These are phyloP conservation scores for Pyrus bretschneideri DNA, from an alignment of 306 rosid genomes.

Conservation along the genomic window DNA sequence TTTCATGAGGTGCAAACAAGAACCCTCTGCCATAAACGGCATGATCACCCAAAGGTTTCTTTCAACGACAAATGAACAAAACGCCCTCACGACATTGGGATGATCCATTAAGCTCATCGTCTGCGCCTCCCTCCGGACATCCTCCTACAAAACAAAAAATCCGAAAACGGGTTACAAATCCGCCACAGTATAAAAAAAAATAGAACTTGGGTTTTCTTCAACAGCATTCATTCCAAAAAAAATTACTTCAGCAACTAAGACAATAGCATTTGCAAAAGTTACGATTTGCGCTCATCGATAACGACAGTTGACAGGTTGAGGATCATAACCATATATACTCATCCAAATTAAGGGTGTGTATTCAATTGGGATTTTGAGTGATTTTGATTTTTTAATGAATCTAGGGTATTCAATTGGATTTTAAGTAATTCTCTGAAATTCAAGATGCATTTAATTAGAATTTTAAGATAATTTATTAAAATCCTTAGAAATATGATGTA, in stretches of 20 bases:
- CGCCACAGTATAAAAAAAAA: background rate
- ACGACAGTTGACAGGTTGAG: background rate
- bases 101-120: constrained; percentile 94
- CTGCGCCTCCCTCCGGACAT: constrained; percentile 78
- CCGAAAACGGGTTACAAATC: background rate
- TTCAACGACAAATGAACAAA: constrained; percentile 87
- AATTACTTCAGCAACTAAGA: background rate
- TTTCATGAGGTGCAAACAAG: constrained; percentile 93
- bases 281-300: background rate
- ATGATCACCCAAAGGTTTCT: constrained; percentile 84
- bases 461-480: too few relatives aligned
- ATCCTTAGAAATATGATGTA: too few relatives aligned
- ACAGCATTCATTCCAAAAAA: background rate
- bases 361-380: too few relatives aligned
- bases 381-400: too few relatives aligned
- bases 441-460: too few relatives aligned
- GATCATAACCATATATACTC: constrained; percentile 2
- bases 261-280: background rate
- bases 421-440: too few relatives aligned
- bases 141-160: constrained; percentile 41
- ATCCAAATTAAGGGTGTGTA: background rate
- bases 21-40: constrained; percentile 98
- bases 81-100: constrained; percentile 71
- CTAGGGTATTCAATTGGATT: too few relatives aligned
- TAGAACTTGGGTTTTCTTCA: background rate